Base-by-base conservation (phyloP, 202 grass and related monocot species). In the Panicum hallii region DNA sequence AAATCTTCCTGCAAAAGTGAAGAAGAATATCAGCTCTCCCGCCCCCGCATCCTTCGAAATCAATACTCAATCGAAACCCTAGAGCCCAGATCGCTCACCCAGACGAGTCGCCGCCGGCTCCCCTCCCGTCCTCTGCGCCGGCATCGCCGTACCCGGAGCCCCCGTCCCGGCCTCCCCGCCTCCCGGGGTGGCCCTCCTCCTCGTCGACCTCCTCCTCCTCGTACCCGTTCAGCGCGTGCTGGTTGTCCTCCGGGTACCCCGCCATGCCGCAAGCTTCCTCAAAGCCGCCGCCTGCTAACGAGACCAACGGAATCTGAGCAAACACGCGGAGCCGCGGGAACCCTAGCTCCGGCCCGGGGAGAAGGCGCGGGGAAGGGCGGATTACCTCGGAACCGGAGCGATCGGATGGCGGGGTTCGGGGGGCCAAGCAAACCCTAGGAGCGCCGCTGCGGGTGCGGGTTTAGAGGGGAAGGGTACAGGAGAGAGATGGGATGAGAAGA, bases 1-100 rank as follows among this genome's bases (percentile, higher is more conserved):
- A 99, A 84, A 99, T 92, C 93, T 99, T 99, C 87, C 97, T 96
- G 87, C 79, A 61, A 94, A 79, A 81, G 60, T 14, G 13, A 78
- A 80, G 64, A 54, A 42, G 47, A 22, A 23, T 20, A 72, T 79
- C 4, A 77, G 52, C 42, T 68, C 36, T 54, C n/a, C 49, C 3
- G 1, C 38, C 54, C 46, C 0, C 53, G 67, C 80, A 58, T 36
- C 45, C 40, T 20, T 17, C 74, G 57, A 23, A 58, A 66, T 72
- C 87, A n/a, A 16, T 54, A 55, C 64, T 32, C 34, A 77, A 84
- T 36, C 57, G 20, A 69, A 85, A 36, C 87, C 53, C 40, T 78
- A 79, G 12, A 38, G 30, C 67, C 41, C 76, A 79, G 54, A 82
- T 62, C 83, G 82, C 93, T 87, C 72, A 99, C 97, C 97, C 97